These are phyloP conservation scores for Didymella keratinophila DNA, from an alignment of 2,329 filamentous ascomycete genomes.

Conservation along the genomic window DNA sequence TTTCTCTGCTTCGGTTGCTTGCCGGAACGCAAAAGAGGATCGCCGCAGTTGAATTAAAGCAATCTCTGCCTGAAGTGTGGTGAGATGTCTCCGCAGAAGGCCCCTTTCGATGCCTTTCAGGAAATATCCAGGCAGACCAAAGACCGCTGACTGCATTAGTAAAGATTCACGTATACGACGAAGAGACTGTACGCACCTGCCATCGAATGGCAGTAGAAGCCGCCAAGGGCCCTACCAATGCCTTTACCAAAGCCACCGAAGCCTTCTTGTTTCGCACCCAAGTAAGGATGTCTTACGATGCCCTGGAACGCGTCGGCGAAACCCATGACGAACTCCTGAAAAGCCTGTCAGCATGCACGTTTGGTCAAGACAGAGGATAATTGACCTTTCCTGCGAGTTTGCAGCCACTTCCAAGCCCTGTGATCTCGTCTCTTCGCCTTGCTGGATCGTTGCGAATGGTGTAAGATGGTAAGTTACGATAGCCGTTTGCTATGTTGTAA, in stretches of 20 bases:
- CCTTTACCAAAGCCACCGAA: slow-evolving; percentile 62
- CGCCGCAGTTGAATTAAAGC: slow-evolving; percentile 23
- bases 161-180: not conserved
- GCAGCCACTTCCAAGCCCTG: slow-evolving; percentile 74
- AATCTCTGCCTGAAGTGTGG: slow-evolving; percentile 23
- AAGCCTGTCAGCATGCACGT: not conserved
- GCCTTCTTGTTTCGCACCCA: slow-evolving; percentile 69
- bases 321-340: slow-evolving; percentile 71
- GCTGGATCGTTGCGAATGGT: slow-evolving; percentile 24
- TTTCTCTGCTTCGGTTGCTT: slow-evolving; percentile 7
- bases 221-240: slow-evolving; percentile 41
- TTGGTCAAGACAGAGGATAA: too few relatives aligned
- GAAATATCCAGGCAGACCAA: slow-evolving; percentile 23
- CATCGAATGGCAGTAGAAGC: slow-evolving; percentile 20
- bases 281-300: slow-evolving; percentile 75
- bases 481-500: slow-evolving; percentile 34
- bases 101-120: slow-evolving; percentile 23
- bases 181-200: slow-evolving; percentile 13
- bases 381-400: slow-evolving; percentile 70
- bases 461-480: slow-evolving; percentile 30
- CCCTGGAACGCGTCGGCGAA: slow-evolving; percentile 81
- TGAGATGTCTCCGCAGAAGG: slow-evolving; percentile 18
- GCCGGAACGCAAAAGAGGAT: slow-evolving; percentile 6
- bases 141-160: slow-evolving; percentile 18
- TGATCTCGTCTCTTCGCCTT: slow-evolving; percentile 49